Evolutionary conservation across 225 moss, liverwort and hornwort genomes (phyloP), one percentile per base, ranked within the genome.

Genomic region (Ulota crispa): DNA sequence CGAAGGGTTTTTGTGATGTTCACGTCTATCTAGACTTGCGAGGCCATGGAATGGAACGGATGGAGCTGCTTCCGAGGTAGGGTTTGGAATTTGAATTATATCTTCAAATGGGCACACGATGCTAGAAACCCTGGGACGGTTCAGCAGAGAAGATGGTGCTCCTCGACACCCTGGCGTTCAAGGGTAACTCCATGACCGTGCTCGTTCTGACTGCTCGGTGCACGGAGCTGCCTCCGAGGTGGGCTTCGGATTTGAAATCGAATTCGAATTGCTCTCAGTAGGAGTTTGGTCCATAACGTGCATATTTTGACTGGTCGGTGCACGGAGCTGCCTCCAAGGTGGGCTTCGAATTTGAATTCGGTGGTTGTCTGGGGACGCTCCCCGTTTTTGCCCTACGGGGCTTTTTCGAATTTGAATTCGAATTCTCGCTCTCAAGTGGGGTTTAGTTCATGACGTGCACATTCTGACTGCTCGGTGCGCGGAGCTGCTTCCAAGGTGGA

Each of bases 31-130:
- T 6, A 6, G 50, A 64, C 47, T 15, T 15, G 63, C 62, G 30
- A 62, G 43, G 50, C 18, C 50, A 0, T 50, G 50, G 30, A 28
- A 45, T 4, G 45, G 45, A 13, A 41, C n/a, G 60, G 75, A 20
- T 12, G 28, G 75, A 42, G 74, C 74, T 27, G 37, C 39, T 26
- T 57, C 10, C 75, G 42, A 75, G 75, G 28, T 27, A 3, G 62
- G 62, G 28, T 75, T 62, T 10, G 23, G 42, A 23, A 23, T 62
- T 23, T 21, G 76, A 59, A 55, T 15, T 8, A 60, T 61, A 4
- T 28, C 75, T 27, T 82, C 45, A 45, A 87, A n/a, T 8, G 92
- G 93, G 14, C 94, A 92, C 74, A 93, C 94, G 93, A 88, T 91
- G 10, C 89, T 91, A 0, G 93, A 92, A 83, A 45, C 13, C 45